phyloP scores from a whole-genome alignment of 139 green algal species.

The Chlorella sp. region DNA sequence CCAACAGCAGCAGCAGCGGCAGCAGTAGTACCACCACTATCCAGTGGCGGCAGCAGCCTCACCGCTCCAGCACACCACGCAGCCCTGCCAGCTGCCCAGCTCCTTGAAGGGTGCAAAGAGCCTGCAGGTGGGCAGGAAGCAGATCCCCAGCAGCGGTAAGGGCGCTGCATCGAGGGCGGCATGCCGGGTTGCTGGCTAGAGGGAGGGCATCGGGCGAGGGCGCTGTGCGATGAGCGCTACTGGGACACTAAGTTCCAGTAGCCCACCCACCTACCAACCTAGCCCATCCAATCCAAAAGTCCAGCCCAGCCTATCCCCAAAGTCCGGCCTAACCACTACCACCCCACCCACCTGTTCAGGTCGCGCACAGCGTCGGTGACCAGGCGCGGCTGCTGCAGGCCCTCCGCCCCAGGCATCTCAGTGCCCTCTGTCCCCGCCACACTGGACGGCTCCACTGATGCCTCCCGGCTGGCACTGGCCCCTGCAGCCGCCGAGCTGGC shows the following conservation, averaged over 20 bases:
- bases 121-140: slow-evolving; percentile 22
- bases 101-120: slow-evolving; percentile 30
- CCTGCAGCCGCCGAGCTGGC: neutral
- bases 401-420: neutral
- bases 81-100: slow-evolving; percentile 16
- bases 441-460: neutral
- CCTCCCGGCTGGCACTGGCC: neutral
- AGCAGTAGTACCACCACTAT: too few relatives aligned
- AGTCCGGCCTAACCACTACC: too few relatives aligned
- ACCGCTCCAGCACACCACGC: slow-evolving; percentile 68
- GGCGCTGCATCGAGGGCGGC: neutral
- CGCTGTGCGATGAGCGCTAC: too few relatives aligned
- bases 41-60: too few relatives aligned
- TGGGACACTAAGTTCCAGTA: too few relatives aligned
- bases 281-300: too few relatives aligned
- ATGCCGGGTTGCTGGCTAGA: too few relatives aligned
- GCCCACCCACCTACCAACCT: too few relatives aligned
- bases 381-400: neutral
- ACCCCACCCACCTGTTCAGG: slow-evolving; percentile 49
- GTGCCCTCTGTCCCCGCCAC: neutral
- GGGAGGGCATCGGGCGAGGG: too few relatives aligned
- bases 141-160: too few relatives aligned
- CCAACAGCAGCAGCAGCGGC: too few relatives aligned
- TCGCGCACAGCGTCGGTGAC: slow-evolving; percentile 32
- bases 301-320: too few relatives aligned